These are phyloP conservation scores for Golubevia pallescens DNA, from an alignment of 1,284 basidiomycete genomes.

Conservation along the genomic window DNA sequence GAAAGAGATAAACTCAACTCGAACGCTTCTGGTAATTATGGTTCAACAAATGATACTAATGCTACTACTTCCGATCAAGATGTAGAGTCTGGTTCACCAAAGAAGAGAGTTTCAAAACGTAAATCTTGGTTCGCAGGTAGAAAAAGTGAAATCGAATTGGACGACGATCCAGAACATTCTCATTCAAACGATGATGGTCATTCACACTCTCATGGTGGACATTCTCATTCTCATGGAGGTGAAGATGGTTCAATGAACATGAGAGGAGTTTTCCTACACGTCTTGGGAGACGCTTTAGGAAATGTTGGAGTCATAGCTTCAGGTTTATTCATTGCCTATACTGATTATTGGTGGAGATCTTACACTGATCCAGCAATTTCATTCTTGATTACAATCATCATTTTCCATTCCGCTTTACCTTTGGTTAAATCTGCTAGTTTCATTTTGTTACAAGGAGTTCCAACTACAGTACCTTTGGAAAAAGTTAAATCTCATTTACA, in stretches of 20 bases:
- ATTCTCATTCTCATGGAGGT: conserved; percentile 28
- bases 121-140: not conserved
- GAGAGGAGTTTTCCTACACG: conserved; percentile 90
- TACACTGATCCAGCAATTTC: conserved; percentile 95
- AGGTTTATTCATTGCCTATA: conserved; percentile 70
- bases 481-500: conserved; percentile 81
- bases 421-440: conserved; percentile 92
- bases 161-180: no score
- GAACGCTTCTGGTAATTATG: conserved; percentile 18
- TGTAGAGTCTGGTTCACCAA: conserved; percentile 25
- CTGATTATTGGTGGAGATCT: conserved; percentile 48
- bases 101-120: conserved; percentile 12
- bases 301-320: conserved; percentile 97
- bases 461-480: conserved; percentile 84
- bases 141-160: no score
- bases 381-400: conserved; percentile 92
- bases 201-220: no score
- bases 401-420: conserved; percentile 92
- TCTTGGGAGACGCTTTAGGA: conserved; percentile 89
- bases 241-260: conserved; percentile 88
- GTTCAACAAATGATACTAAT: conserved; percentile 13
- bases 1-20: conserved; percentile 6
- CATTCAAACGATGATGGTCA: no score
- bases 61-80: conserved; percentile 16
- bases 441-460: conserved; percentile 96